A percentile compares a stretch with the other conserved stretches of the same genome.
Conservation (phyloP, 306 rosid species). For the Elaeagnus macrophylla region DNA sequence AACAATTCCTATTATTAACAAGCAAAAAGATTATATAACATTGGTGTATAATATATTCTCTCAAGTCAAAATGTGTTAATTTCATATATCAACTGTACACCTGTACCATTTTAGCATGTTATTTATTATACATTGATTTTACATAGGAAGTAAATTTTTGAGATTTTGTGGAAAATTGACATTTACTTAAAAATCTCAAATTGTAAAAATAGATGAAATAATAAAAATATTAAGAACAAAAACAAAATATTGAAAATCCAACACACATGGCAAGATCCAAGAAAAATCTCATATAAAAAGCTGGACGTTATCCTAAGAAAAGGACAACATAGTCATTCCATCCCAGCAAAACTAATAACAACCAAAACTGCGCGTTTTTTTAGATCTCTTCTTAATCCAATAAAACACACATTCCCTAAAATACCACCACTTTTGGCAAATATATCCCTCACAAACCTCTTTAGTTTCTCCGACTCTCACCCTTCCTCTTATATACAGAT, state of each 20-base stretch:
- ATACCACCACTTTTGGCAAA: constrained; percentile 13
- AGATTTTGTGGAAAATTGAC: too few relatives aligned
- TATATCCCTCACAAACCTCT: neutral
- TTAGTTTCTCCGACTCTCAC: neutral
- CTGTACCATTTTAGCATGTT: too few relatives aligned
- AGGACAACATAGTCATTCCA: constrained; percentile 27
- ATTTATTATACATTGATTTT: too few relatives aligned
- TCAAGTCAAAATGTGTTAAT: too few relatives aligned
- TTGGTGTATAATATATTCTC: too few relatives aligned
- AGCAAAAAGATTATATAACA: too few relatives aligned
- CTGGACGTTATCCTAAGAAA: constrained; percentile 17
- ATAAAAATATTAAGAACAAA: neutral
- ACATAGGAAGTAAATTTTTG: too few relatives aligned
- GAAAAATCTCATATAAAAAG: constrained; percentile 5
- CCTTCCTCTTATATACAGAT: neutral
- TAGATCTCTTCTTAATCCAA: constrained; percentile 12
- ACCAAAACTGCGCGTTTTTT: constrained; percentile 46
- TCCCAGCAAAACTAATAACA: neutral
- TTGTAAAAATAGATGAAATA: neutral
- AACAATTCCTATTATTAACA: too few relatives aligned
- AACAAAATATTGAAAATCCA: neutral
- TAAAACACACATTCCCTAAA: constrained; percentile 17
- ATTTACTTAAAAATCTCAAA: too few relatives aligned
- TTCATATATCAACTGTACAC: too few relatives aligned
- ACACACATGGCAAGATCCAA: constrained; percentile 5